Conservation (phyloP, 176 grass and related monocot genomes). For the Avena sativa region DNA sequence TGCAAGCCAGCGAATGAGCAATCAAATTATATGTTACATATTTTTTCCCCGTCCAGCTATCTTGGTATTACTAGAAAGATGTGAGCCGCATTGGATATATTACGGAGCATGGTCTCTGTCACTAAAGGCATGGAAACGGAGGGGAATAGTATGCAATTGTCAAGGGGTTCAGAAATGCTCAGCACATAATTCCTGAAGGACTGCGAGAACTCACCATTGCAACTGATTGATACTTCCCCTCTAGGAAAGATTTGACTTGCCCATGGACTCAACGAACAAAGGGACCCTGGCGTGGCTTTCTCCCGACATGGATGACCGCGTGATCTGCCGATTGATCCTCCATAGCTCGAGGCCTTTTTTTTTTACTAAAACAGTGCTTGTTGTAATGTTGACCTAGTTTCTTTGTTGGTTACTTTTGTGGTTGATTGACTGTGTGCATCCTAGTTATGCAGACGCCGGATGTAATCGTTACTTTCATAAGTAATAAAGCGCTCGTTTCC, state of each 20-base stretch:
- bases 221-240: not conserved
- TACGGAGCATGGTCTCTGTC: not conserved
- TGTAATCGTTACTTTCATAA: too few relatives aligned
- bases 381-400: too few relatives aligned
- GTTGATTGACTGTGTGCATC: too few relatives aligned
- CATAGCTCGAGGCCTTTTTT: too few relatives aligned
- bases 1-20: not conserved
- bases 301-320: too few relatives aligned
- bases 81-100: not conserved
- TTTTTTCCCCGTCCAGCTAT: not conserved
- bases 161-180: not conserved
- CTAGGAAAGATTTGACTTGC: not conserved
- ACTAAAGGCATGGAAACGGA: not conserved
- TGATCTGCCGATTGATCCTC: too few relatives aligned
- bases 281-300: too few relatives aligned
- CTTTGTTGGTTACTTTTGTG: too few relatives aligned
- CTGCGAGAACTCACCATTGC: not conserved
- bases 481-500: too few relatives aligned
- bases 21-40: not conserved
- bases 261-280: not conserved
- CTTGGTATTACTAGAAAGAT: not conserved
- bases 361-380: too few relatives aligned
- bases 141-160: not conserved
- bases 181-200: not conserved
- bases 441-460: too few relatives aligned